Base-by-base conservation (phyloP, 2,329 filamentous ascomycete species). In the Fusarium incarnatum region DNA sequence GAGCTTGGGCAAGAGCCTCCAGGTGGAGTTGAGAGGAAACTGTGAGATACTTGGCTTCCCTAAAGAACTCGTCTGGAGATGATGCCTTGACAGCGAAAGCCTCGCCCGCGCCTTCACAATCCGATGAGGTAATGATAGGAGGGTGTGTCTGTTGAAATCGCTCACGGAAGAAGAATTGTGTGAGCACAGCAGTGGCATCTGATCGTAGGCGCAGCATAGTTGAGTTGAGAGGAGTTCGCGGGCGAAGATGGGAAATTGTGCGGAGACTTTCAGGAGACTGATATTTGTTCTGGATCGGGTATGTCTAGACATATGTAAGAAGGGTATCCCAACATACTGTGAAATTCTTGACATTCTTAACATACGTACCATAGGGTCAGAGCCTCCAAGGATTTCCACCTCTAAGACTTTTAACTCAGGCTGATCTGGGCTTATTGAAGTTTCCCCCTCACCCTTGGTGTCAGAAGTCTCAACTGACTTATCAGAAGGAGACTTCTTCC, bases 241-340 rank as follows among this genome's bases (percentile, higher is more conserved):
- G 83, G 61, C 96, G 92, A 63, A 99, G 86, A 81, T 99, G 96
- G 52, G 95, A 94, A 55, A 97, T 87, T 15, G 92, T 92, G 62
- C 96, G 92, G 67, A 99, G 88, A 79, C 92, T 98, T 77, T 98
- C 95, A 53, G 92, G 85, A 8, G 91, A 93, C 74, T 98, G 94
- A 74, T 96, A 97, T 81, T 98, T 98, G 81, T 97, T 97, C 81
- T 99, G 96, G 25, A 99, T 89, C 5, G 96, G 96, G 77, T 93
- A 97, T 68, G 91, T 92, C 92, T 98, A 76, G 28, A 60, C 64
- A n/a, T 47, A 18, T 30, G 50, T 61, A 28, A 71, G 57, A 47
- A 50, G 16, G 8, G 52, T 45, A n/a, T 42, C 49, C 46, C 40
- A 47, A 20, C 40, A 7, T 32, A 8, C 23, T 64, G 52, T 30